Evolutionary conservation across 768 basidiomycete species (phyloP), one percentile per base, ranked within the genome.

Genomic region (Kwoniella sp.): DNA sequence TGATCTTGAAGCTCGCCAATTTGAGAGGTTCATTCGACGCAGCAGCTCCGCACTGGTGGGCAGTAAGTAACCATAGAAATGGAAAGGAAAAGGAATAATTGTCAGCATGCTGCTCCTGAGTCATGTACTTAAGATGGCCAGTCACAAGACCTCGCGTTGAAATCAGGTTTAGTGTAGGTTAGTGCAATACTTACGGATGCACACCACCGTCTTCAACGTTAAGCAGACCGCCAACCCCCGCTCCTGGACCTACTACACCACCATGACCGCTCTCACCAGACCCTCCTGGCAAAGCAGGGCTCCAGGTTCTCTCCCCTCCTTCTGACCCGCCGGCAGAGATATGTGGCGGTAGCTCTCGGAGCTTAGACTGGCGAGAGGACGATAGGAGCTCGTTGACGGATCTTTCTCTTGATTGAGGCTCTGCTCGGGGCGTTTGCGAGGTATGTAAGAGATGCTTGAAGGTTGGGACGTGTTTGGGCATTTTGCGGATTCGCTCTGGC

Each of bases 401-500:
- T 48, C 58, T 70, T 26, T 61, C 58, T 31, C 41, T 65, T 9
- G 41, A 3, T 3, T 53, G 45, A 4, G 47, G 29, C 59, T 60
- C 26, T 17, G 17, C 22, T 45, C 61, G 62, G 17, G 58, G 45
- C 2, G 62, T 22, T 12, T 30, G 54, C 4, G 72, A 61, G 12
- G 61, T 56, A 12, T 71, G 51, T 25, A 76, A 17, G 52, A 76
- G 70, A 31, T 76, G 72, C 29, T 76, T 76, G 70, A 76, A 76
- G 4, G 70, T 66, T 0, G 72, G 74, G 8, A 72, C 61, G 67
- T 76, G 74, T 55, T 73, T 76, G 31, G 74, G 74, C 74, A 76
- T 76, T 34, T 51, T 52, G n/a, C n/a, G n/a, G n/a, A n/a, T n/a
- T n/a, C n/a, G n/a, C n/a, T n/a, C n/a, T n/a, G n/a, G n/a, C n/a